phyloP scores from a whole-genome alignment of 2,329 filamentous ascomycete genomes.

The Ophiostoma australiae region DNA sequence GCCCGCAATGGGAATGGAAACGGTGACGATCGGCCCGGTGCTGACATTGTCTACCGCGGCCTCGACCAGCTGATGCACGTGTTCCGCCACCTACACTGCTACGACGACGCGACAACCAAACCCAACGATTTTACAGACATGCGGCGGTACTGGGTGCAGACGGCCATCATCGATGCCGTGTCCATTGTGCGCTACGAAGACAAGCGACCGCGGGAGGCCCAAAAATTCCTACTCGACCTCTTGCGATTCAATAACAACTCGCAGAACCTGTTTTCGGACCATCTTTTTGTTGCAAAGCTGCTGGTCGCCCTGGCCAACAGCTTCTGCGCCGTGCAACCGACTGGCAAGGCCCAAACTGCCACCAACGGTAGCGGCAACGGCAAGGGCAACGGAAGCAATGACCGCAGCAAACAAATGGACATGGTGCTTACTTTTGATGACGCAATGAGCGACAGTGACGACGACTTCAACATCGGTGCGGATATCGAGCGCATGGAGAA shows the following conservation, averaged over 20 bases:
- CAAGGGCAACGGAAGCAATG: neutral
- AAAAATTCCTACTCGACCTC: conserved; percentile 81
- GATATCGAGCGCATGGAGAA: conserved; percentile 41
- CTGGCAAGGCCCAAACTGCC: neutral
- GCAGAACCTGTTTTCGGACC: conserved; percentile 82
- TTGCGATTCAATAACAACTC: conserved; percentile 92
- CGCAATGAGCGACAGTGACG: conserved; percentile 26
- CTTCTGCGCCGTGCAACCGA: conserved; percentile 42
- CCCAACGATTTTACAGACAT: conserved; percentile 92
- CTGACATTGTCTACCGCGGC: conserved; percentile 32
- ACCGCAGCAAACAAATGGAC: conserved; percentile 25
- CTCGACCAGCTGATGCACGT: conserved; percentile 69
- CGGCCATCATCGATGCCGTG: conserved; percentile 75
- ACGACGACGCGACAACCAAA: conserved; percentile 71
- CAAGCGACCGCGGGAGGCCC: conserved; percentile 71
- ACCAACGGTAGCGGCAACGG: conserved; percentile 26
- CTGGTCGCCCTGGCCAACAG: conserved; percentile 59
- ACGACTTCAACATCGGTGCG: conserved; percentile 33
- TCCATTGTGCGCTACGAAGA: conserved; percentile 73
- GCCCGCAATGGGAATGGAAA: neutral
- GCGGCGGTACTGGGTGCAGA: conserved; percentile 76
- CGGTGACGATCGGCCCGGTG: conserved; percentile 11
- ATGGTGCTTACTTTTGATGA: conserved; percentile 38
- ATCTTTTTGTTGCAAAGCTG: conserved; percentile 78
- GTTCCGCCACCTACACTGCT: conserved; percentile 85